Base-by-base conservation (phyloP, 1,284 basidiomycete genomes). In the Neolentinus lepideus region DNA sequence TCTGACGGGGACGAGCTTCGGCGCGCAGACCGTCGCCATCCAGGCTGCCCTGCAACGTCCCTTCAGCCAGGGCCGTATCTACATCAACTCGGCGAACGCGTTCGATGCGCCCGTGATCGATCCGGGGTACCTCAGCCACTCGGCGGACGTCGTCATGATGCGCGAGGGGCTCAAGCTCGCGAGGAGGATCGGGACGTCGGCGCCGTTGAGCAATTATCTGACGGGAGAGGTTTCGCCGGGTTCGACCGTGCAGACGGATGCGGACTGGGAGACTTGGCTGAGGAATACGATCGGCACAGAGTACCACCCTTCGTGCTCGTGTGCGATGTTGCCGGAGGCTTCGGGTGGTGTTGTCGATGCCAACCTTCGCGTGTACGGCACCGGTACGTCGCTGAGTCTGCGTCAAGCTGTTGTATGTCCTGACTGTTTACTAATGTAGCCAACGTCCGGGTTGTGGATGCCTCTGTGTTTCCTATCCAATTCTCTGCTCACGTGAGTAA, bases 1-100 rank as follows among this genome's bases (percentile, higher is more conserved):
- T 54, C 69, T 85, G 58, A 83, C 80, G 16, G 71, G 76, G 4
- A 70, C 75, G 0, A 69, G 71, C 16, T 63, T 62, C 50, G 59
- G 62, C 45, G 66, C 62, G 38, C 67, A 71, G 50, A 68, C 68
- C 16, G 71, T 85, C 50, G 72, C 72, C 2, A 75, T 90, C 45
- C 85, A 89, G 65, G 79, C 80, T 3, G 86, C 85, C 0, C 66
- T 88, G 26, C 86, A 90, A 64, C 84, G 85, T 61, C 83, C 85
- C 0, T 73, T 85, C 59, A 82, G 71, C 46, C 67, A 69, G 52
- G 72, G 72, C n/a, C 63, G 64, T 0, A 51, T 74, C 3, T 70
- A 68, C 57, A 69, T 88, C 71, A 77, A 72, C 60, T 79, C 76
- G 9, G 71, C 70, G 24, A 72, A 80, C 63, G 69, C 82, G 1